Base-by-base conservation (phyloP, 2,329 filamentous ascomycete genomes). In the Apiospora koreana region DNA sequence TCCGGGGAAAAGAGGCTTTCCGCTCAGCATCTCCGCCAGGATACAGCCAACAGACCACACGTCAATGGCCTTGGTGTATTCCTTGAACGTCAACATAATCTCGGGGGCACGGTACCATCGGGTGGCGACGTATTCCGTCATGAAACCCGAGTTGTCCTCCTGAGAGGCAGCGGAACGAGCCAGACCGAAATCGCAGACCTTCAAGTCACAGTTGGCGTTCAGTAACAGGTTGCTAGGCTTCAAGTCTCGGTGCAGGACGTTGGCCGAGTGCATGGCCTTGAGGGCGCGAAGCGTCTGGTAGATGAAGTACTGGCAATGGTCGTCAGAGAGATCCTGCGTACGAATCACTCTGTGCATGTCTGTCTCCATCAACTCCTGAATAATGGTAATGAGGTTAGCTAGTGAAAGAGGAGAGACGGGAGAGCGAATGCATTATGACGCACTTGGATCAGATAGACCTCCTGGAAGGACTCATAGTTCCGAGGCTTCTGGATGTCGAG, bases 1-100 rank as follows among this genome's bases (percentile, higher is more conserved):
- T 80, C 96, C 96, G 1, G 96, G 96, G 86, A 99, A 99, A 64
- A 99, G 84, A 23, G 96, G 96, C 87, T 99, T 99, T 75, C 96
- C 96, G 82, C 94, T 98, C 73, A 99, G 86, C 96, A 99, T 99
- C 86, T 99, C 96, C 4, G 96, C 96, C 77, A 99, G 85, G 77
- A 99, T 99, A 79, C 96, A 99, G 70, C 96, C 96, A 68, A 99
- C 96, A 78, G 95, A 98, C 96, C 96, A 99, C 14, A 99, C 95
- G 79, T 99, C 96, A 79, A 99, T 99, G 58, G 96, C 96, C 84
- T 98, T 99, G 77, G 96, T 99, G 85, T 99, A 99, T 84, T 99
- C 96, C 86, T 99, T 98, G 87, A 98, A 99, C 16, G 96, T 99
- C 85, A 99, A 92, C 96, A 99, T 99, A 82, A 99, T 99, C 82